Evolutionary conservation across 306 rosid genomes (phyloP).

Genomic region (Sicyos edulis): DNA sequence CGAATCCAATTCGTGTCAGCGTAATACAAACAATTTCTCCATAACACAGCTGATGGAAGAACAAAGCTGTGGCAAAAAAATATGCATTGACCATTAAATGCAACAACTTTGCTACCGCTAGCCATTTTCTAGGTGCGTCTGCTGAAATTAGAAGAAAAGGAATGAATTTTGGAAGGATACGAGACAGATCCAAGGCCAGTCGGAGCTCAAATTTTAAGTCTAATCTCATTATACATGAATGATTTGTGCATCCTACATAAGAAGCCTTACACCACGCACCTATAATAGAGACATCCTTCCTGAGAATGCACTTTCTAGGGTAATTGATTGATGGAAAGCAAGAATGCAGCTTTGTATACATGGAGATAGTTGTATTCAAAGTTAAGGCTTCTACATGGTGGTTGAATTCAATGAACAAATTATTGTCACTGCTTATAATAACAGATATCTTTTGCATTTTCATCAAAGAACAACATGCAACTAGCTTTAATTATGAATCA

Average conservation of each 20-base stretch:
- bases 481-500: background rate
- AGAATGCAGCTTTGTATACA: background rate
- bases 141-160: background rate
- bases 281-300: background rate
- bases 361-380: background rate
- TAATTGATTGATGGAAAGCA: conserved; percentile 6
- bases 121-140: conserved; percentile 13
- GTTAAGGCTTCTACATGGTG: background rate
- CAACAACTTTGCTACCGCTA: background rate
- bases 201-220: background rate
- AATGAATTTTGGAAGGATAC: background rate
- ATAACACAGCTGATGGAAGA: background rate
- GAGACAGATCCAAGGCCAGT: background rate
- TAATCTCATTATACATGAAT: background rate
- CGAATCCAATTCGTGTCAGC: background rate
- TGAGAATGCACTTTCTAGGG: background rate
- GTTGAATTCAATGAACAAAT: conserved; percentile 1
- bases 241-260: background rate
- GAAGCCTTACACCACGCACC: background rate
- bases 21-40: background rate
- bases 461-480: background rate
- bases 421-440: background rate
- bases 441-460: background rate
- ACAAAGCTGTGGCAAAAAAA: background rate
- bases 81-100: background rate